A percentile compares a stretch with the other conserved stretches of the same genome.
These are phyloP conservation scores for Apophysomyces sp. DNA, from an alignment of 371 early-diverging fungal species.

Conservation along the genomic window DNA sequence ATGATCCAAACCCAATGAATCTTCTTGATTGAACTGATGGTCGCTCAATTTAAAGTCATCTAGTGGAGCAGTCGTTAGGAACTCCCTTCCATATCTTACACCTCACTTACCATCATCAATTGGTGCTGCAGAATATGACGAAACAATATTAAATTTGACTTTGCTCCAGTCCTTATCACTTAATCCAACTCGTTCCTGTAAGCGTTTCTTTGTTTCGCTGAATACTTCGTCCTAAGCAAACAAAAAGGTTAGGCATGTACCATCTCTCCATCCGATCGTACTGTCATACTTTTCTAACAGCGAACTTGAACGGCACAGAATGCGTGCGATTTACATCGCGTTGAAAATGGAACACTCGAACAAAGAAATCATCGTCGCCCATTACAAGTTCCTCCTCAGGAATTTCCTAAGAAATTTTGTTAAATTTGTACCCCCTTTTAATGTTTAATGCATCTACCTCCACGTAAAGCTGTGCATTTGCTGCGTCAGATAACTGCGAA, in stretches of 20 bases:
- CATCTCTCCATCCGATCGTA: neutral
- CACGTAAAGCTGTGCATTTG: conserved; percentile 15
- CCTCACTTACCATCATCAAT: conserved; percentile 49
- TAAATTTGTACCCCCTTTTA: neutral
- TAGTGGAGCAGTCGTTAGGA: conserved; percentile 15
- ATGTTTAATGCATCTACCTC: conserved; percentile 10
- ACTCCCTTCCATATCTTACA: conserved; percentile 3
- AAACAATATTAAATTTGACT: conserved; percentile 62
- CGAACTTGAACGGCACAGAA: conserved; percentile 82
- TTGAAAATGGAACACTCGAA: conserved; percentile 77
- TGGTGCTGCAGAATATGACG: conserved; percentile 27
- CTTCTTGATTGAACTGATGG: conserved; percentile 41
- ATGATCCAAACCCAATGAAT: conserved; percentile 71
- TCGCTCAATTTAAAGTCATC: conserved; percentile 57
- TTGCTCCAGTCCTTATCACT: conserved; percentile 87
- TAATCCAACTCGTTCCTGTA: conserved; percentile 74
- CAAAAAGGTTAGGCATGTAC: neutral
- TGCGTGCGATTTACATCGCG: conserved; percentile 68
- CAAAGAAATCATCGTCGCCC: conserved; percentile 41
- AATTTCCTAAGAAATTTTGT: conserved; percentile 42
- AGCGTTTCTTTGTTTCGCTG: conserved; percentile 66
- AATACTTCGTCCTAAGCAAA: conserved; percentile 65
- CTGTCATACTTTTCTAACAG: conserved; percentile 53
- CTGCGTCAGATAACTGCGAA: conserved; percentile 12
- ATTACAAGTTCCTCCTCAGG: conserved; percentile 58